Percentiles rank a stretch among this genome's conserved stretches.
Evolutionary conservation across 225 moss, liverwort and hornwort genomes (phyloP).

Genomic region (Pseudisothecium myosuroides): DNA sequence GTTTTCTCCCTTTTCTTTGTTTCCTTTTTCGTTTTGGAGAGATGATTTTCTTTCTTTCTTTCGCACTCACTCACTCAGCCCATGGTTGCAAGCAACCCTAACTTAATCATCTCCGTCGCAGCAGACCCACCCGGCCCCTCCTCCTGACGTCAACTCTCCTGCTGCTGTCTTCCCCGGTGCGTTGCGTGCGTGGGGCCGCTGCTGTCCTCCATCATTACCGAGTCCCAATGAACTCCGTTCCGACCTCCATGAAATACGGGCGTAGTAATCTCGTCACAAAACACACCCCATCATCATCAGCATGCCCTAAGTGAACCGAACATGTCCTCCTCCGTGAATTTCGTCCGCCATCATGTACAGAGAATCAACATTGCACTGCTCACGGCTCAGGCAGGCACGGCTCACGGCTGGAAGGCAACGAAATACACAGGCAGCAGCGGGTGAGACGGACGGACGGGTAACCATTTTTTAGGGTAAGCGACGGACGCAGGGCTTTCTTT

Average conservation of each 20-base stretch:
- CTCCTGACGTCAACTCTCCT: slow-evolving; percentile 6
- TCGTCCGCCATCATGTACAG: not conserved
- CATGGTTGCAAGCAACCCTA: slow-evolving; percentile 21
- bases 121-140: not conserved
- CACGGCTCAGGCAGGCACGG: not conserved
- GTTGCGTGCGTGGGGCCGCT: slow-evolving; percentile 23
- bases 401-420: not conserved
- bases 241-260: not conserved
- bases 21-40: slow-evolving; percentile 1
- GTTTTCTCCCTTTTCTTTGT: not conserved
- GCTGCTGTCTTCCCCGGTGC: not conserved
- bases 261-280: not conserved
- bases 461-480: not conserved
- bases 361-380: not conserved
- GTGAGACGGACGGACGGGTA: too few relatives aligned
- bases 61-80: slow-evolving; percentile 9
- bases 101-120: slow-evolving; percentile 5
- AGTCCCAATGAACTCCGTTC: not conserved
- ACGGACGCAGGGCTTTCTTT: too few relatives aligned
- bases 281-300: too few relatives aligned
- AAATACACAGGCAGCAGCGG: too few relatives aligned
- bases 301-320: not conserved
- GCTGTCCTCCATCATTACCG: not conserved
- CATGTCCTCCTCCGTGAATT: not conserved
- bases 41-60: slow-evolving; percentile 5